phyloP scores from a whole-genome alignment of 441 rosid species.

The Theobroma grandiflorum region DNA sequence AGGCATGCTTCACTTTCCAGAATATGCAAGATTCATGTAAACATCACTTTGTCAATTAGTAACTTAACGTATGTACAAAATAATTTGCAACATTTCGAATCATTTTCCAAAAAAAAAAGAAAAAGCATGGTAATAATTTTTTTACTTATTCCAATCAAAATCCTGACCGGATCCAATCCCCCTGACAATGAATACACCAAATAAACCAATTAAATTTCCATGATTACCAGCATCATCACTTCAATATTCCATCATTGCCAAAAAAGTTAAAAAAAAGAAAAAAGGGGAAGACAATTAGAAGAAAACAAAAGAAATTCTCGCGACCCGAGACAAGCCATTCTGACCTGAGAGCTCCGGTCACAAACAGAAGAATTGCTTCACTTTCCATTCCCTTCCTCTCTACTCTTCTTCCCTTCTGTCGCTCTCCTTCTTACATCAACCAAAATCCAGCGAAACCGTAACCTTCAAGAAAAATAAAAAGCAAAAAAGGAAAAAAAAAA shows the following conservation, averaged over 20 bases:
- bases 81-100: too few relatives aligned
- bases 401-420: not conserved
- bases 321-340: not conserved
- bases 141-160: too few relatives aligned
- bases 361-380: not conserved
- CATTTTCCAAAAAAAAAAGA: too few relatives aligned
- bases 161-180: too few relatives aligned
- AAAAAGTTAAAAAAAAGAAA: not conserved
- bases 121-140: too few relatives aligned
- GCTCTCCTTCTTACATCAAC: not conserved
- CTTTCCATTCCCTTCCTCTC: not conserved
- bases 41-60: too few relatives aligned
- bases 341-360: not conserved
- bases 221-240: constrained; percentile 7
- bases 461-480: not conserved
- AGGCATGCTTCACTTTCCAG: too few relatives aligned
- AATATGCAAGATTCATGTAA: too few relatives aligned
- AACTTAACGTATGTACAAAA: too few relatives aligned
- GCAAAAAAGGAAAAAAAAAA: not conserved
- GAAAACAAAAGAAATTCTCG: constrained; percentile 8
- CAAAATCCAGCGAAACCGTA: not conserved
- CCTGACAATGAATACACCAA: not conserved
- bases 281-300: not conserved
- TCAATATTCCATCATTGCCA: not conserved
- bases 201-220: not conserved